Evolutionary conservation across 495 filamentous ascomycete species (phyloP).

Genomic region (Talaromyces nanjingensis): DNA sequence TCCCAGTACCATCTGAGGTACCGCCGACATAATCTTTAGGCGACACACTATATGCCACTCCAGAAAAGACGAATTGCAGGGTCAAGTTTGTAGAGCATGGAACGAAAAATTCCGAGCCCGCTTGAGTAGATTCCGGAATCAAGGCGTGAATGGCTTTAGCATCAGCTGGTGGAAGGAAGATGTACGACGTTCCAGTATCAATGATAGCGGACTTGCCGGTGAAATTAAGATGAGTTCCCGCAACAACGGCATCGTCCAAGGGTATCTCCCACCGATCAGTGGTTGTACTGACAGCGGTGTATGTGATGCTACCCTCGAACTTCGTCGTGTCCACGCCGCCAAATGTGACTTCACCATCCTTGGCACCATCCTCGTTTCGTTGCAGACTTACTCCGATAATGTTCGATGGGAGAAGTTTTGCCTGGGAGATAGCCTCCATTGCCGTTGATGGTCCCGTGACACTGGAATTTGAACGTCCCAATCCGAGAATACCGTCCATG

Average conservation of each 20-base stretch:
- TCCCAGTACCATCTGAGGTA: conserved; percentile 21
- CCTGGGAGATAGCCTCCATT: conserved; percentile 51
- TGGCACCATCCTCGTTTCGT: conserved; percentile 52
- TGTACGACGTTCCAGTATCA: conserved; percentile 75
- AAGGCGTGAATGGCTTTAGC: conserved; percentile 56
- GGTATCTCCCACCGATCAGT: conserved; percentile 58
- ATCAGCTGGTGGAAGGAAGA: conserved; percentile 59
- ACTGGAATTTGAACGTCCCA: conserved; percentile 46
- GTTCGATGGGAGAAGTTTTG: conserved; percentile 53
- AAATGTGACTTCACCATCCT: conserved; percentile 72
- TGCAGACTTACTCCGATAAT: conserved; percentile 63
- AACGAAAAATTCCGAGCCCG: conserved; percentile 53
- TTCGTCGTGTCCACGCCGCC: conserved; percentile 59
- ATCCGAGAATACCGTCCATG: conserved; percentile 80
- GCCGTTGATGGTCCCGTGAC: conserved; percentile 49
- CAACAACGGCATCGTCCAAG: conserved; percentile 53
- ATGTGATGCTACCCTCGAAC: conserved; percentile 60
- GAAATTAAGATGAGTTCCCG: conserved; percentile 46
- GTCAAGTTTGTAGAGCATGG: conserved; percentile 59
- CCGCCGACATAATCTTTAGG: conserved; percentile 63
- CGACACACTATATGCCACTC: conserved; percentile 54
- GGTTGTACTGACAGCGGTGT: conserved; percentile 39
- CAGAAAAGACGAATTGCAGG: conserved; percentile 48
- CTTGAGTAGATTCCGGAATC: conserved; percentile 50
- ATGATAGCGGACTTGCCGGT: conserved; percentile 55